phyloP scores from a whole-genome alignment of 2,329 filamentous ascomycete species.

The Berkeleyomyces rouxiae region DNA sequence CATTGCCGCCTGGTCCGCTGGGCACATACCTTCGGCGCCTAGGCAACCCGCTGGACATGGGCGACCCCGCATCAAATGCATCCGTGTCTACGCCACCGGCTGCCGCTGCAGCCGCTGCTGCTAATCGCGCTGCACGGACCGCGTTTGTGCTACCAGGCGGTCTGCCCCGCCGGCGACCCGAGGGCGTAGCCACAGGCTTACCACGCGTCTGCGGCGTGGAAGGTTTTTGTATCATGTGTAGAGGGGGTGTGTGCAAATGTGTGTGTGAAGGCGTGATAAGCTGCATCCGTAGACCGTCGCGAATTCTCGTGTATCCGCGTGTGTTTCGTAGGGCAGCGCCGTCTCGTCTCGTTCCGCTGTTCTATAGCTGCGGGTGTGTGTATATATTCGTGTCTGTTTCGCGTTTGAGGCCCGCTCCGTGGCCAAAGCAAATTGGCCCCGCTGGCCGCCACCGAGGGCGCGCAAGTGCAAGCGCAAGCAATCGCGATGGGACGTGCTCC shows the following conservation, averaged over 20 bases:
- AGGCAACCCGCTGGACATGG: slow-evolving; percentile 36
- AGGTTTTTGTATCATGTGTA: slow-evolving; percentile 11
- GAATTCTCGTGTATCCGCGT: not conserved
- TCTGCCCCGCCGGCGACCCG: slow-evolving; percentile 31
- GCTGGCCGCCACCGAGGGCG: not conserved
- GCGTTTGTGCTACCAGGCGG: slow-evolving; percentile 29
- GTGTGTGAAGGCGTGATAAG: not conserved
- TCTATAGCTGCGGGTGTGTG: not conserved
- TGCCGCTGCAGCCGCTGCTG: slow-evolving; percentile 18
- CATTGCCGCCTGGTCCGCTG: slow-evolving; percentile 71
- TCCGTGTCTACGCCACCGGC: slow-evolving; percentile 18
- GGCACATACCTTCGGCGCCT: slow-evolving; percentile 69
- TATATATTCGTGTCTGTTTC: not conserved
- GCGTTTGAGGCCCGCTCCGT: not conserved
- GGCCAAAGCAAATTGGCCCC: not conserved
- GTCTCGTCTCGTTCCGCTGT: not conserved
- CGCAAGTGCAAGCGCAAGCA: not conserved
- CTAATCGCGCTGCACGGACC: slow-evolving; percentile 25
- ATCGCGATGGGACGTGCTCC: not conserved
- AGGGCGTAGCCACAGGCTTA: slow-evolving; percentile 22
- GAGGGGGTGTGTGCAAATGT: not conserved
- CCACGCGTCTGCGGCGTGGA: slow-evolving; percentile 21
- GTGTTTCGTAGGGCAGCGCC: not conserved
- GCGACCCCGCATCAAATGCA: slow-evolving; percentile 17
- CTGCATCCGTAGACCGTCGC: not conserved